Evolutionary conservation across 768 basidiomycete genomes (phyloP).

Genomic region (Boletus coccyginus): DNA sequence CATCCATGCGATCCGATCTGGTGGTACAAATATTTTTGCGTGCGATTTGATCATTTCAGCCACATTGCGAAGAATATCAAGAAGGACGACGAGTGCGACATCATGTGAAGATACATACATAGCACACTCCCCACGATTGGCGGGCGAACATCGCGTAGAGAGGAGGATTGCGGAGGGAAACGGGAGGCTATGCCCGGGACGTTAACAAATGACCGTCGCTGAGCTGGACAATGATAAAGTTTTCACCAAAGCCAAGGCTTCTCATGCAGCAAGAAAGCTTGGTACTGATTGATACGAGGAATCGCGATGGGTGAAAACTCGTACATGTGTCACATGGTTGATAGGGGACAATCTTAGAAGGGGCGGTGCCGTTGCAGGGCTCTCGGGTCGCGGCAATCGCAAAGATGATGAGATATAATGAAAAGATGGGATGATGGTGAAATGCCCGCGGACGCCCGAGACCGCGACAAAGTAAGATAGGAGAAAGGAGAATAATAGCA

Average conservation of each 20-base stretch:
- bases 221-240: slow-evolving; percentile 11
- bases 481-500: neutral
- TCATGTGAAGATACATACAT: neutral
- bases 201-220: slow-evolving; percentile 9
- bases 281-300: neutral
- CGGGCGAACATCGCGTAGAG: neutral
- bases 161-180: neutral
- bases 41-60: neutral
- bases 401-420: slow-evolving; percentile 7
- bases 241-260: slow-evolving; percentile 4
- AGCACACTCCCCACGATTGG: neutral
- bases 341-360: slow-evolving; percentile 1
- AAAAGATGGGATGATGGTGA: neutral
- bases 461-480: neutral
- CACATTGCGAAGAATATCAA: neutral
- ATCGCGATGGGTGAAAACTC: neutral
- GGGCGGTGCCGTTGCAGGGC: slow-evolving; percentile 16
- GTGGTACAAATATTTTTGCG: neutral
- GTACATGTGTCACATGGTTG: neutral
- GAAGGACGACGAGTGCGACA: neutral
- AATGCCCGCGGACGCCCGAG: slow-evolving; percentile 1
- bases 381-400: neutral
- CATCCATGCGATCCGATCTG: slow-evolving; percentile 2
- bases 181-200: slow-evolving; percentile 4
- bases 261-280: neutral